Evolutionary conservation across 352 stramenopile species (phyloP), one percentile per base, ranked within the genome.

Genomic region (Nothophytophthora sp.): DNA sequence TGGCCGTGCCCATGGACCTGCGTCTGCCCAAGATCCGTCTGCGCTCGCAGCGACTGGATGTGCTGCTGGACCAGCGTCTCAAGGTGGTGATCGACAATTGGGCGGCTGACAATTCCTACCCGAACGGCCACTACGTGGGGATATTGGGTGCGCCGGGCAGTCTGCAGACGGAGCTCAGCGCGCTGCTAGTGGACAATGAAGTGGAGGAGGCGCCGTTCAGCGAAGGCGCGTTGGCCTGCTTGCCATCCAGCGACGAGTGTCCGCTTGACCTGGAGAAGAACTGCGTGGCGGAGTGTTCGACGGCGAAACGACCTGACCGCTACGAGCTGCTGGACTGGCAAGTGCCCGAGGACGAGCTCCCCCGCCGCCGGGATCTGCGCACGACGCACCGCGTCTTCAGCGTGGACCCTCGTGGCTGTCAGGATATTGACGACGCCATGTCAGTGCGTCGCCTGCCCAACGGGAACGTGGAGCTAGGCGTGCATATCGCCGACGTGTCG

Each of bases 401-500:
- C 58, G 81, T 97, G 13, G 88, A 97, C 32, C 88, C 88, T 9
- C 83, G 78, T 0, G 88, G 87, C 0, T 97, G 88, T 47, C 85
- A 95, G 51, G 88, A 97, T 57, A 96, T 97, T 57, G 88, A 97
- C 52, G 88, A 97, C 59, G 85, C 88, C 32, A 94, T 96, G 83
- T 93, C 88, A 12, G 83, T 96, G 29, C 76, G 72, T 10, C 49
- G 52, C 0, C 64, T 96, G 25, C 53, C 78, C 3, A 95, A 96
- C 40, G 88, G 86, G 8, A 89, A 92, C 50, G 45, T 96, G 15
- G 87, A 99, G 50, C 75, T 99, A 4, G 97, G 96, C 3, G 96
- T 99, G 5, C 97, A 99, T 59, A 99, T 99, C 68, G 97, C 98
- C 0, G 98, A 99, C 68, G 98, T 99, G 2, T 99, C 96, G 32